A percentile compares a stretch with the other conserved stretches of the same genome.
phyloP scores from a whole-genome alignment of 73 alveolate genomes.

The Paramecium tetraurelia region DNA sequence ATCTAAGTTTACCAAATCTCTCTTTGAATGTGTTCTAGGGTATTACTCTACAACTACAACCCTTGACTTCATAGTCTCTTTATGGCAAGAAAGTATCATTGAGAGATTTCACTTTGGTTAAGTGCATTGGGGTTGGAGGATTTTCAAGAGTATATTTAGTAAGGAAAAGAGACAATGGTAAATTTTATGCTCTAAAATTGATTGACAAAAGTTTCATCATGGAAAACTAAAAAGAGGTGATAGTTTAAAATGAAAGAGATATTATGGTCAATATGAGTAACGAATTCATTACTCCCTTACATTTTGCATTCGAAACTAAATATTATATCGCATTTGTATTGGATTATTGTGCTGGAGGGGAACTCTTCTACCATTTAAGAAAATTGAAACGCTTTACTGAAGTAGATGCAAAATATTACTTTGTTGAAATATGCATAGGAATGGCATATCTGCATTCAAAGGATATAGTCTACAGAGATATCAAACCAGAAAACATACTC shows the following conservation, averaged over 20 bases:
- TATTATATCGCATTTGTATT: conserved; percentile 49
- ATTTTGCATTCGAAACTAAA: conserved; percentile 57
- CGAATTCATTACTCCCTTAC: conserved; percentile 16
- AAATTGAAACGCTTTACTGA: conserved; percentile 68
- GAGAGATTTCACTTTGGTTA: conserved; percentile 56
- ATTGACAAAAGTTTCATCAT: conserved; percentile 52
- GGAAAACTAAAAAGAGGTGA: conserved; percentile 52
- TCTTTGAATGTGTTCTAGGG: neutral
- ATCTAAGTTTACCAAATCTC: neutral
- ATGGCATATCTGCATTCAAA: conserved; percentile 70
- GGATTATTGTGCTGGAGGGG: conserved; percentile 62
- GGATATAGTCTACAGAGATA: conserved; percentile 66
- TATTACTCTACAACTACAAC: neutral
- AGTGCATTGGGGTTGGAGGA: conserved; percentile 90
- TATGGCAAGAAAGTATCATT: neutral
- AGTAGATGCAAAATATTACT: conserved; percentile 67
- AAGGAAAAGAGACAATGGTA: conserved; percentile 74
- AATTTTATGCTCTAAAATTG: conserved; percentile 78
- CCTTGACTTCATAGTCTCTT: neutral
- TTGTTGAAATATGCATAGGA: conserved; percentile 70
- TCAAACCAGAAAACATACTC: conserved; percentile 79
- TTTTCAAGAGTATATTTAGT: conserved; percentile 77
- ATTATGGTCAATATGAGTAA: conserved; percentile 46
- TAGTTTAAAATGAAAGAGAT: conserved; percentile 51
- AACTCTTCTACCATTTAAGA: conserved; percentile 69